Evolutionary conservation across 2,329 filamentous ascomycete genomes (phyloP).

Genomic region (Cladosporium velox): DNA sequence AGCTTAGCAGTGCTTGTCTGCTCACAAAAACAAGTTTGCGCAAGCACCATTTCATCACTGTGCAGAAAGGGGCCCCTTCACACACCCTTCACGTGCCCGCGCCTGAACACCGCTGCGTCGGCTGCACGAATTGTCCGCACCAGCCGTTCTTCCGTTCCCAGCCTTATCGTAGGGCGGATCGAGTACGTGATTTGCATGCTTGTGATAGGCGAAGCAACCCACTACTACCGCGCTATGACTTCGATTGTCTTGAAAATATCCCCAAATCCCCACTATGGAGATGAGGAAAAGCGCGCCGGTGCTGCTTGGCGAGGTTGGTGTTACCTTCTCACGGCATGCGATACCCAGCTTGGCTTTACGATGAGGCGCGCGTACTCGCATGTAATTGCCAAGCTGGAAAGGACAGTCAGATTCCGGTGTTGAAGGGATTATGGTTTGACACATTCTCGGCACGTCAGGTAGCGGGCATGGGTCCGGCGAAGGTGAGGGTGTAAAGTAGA

Average conservation of each 20-base stretch:
- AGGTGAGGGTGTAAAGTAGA: not conserved
- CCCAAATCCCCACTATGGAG: slow-evolving; percentile 10
- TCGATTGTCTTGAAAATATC: not conserved
- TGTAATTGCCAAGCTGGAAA: not conserved
- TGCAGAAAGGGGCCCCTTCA: not conserved
- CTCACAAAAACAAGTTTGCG: slow-evolving; percentile 4
- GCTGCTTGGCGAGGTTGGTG: slow-evolving; percentile 13
- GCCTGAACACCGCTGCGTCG: not conserved
- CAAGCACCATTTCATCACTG: not conserved
- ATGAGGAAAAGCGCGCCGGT: slow-evolving; percentile 8
- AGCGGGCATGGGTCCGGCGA: not conserved
- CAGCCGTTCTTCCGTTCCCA: slow-evolving; percentile 7
- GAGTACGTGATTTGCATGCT: not conserved
- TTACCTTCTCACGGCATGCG: not conserved
- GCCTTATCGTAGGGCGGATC: slow-evolving; percentile 17
- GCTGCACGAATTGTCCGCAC: not conserved
- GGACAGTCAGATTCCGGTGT: not conserved
- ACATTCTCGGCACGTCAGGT: not conserved
- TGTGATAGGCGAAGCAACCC: not conserved
- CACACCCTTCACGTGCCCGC: not conserved
- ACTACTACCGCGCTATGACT: not conserved
- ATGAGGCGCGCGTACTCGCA: not conserved
- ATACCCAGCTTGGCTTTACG: slow-evolving; percentile 11
- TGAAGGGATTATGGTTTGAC: not conserved
- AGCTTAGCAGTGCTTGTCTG: slow-evolving; percentile 16